Percentiles rank a stretch among this genome's conserved stretches.
These are phyloP conservation scores for Candida fluviatilis DNA, from an alignment of 805 yeast species.

Conservation along the genomic window DNA sequence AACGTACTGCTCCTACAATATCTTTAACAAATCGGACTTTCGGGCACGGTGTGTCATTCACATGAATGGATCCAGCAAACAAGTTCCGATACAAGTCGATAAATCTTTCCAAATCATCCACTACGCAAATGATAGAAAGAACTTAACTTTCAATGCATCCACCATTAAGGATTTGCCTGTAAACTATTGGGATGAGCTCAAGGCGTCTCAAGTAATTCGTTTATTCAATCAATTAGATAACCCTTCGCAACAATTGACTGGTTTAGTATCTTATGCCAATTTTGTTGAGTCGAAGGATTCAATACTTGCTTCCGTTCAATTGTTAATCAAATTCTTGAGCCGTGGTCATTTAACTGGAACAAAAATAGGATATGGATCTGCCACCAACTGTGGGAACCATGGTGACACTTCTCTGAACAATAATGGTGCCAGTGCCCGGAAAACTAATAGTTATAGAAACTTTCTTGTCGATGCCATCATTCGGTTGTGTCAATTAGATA, in stretches of 20 bases:
- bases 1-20: conserved; percentile 68
- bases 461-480: conserved; percentile 49
- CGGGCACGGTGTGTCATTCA: conserved; percentile 53
- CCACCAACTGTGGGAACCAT: conserved; percentile 26
- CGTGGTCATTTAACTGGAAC: conserved; percentile 46
- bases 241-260: conserved; percentile 53
- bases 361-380: conserved; percentile 25
- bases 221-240: conserved; percentile 50
- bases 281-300: conserved; percentile 21
- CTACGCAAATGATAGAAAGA: conserved; percentile 12
- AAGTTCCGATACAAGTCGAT: conserved; percentile 21
- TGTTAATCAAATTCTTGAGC: conserved; percentile 43
- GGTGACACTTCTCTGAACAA: conserved; percentile 9
- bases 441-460: conserved; percentile 41
- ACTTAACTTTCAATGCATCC: conserved; percentile 11
- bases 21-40: conserved; percentile 69
- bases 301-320: conserved; percentile 22
- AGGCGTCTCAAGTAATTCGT: conserved; percentile 55
- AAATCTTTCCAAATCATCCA: conserved; percentile 25
- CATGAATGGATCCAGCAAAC: conserved; percentile 13
- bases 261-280: conserved; percentile 47
- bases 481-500: conserved; percentile 39
- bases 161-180: conserved; percentile 14
- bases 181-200: conserved; percentile 56
- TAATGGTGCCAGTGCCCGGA: conserved; percentile 9